phyloP scores from a whole-genome alignment of 495 filamentous ascomycete genomes.

The Symbiotaphrina buchneri region DNA sequence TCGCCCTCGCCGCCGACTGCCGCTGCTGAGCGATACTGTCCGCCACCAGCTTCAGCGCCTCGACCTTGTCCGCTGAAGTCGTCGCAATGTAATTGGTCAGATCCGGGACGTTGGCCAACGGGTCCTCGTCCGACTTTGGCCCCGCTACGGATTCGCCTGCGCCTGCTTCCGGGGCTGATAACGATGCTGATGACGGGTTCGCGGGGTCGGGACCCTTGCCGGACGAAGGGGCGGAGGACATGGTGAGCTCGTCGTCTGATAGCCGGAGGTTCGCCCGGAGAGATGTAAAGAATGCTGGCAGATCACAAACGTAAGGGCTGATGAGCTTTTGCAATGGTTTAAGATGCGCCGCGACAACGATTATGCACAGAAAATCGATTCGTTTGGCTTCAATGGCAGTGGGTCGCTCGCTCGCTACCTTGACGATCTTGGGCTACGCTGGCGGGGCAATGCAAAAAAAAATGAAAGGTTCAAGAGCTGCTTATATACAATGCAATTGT shows the following conservation, averaged over 20 bases:
- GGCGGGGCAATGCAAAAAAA: no score
- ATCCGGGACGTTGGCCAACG: conserved; percentile 2
- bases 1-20: conserved; percentile 22
- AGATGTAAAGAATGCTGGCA: conserved; percentile 1
- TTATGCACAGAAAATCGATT: no score
- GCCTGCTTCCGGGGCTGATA: not conserved
- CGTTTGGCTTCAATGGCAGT: no score
- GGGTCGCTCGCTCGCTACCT: no score
- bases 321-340: no score
- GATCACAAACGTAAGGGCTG: no score
- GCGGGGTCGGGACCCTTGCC: no score
- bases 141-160: not conserved
- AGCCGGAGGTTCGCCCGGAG: conserved; percentile 1
- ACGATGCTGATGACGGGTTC: not conserved
- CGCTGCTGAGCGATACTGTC: conserved; percentile 42
- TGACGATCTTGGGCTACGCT: no score
- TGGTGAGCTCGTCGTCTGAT: conserved; percentile 1
- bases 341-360: no score
- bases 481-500: no score
- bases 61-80: conserved; percentile 14
- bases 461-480: no score
- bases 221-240: conserved; percentile 1
- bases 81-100: conserved; percentile 2
- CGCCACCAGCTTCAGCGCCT: conserved; percentile 27
- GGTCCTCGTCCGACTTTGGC: no score